These are phyloP conservation scores for Beauveria caledonica DNA, from an alignment of 2,329 filamentous ascomycete genomes.

Conservation along the genomic window DNA sequence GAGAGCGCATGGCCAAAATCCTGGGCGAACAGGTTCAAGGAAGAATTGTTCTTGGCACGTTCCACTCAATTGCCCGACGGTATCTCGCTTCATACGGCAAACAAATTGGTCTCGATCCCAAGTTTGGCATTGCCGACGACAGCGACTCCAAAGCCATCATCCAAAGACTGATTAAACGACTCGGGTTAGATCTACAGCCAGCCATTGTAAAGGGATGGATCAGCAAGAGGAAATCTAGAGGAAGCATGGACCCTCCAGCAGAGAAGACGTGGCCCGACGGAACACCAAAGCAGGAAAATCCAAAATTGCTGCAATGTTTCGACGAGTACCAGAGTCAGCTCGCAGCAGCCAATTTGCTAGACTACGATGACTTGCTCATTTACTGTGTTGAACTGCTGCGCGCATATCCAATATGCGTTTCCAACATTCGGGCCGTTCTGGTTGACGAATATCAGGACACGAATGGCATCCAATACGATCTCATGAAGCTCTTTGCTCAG, in stretches of 20 bases:
- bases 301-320: slow-evolving; percentile 61
- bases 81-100: slow-evolving; percentile 81
- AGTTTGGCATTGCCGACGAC: slow-evolving; percentile 86
- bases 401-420: slow-evolving; percentile 68
- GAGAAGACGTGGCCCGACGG: slow-evolving; percentile 24
- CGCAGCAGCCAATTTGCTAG: slow-evolving; percentile 68
- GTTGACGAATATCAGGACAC: slow-evolving; percentile 99
- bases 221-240: slow-evolving; percentile 55
- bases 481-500: slow-evolving; percentile 83
- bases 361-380: slow-evolving; percentile 89
- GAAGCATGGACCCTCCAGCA: slow-evolving; percentile 29
- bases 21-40: slow-evolving; percentile 70
- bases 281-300: slow-evolving; percentile 29
- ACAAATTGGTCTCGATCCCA: slow-evolving; percentile 69
- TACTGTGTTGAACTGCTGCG: slow-evolving; percentile 73
- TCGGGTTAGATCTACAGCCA: slow-evolving; percentile 60
- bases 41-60: slow-evolving; percentile 80
- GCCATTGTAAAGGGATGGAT: slow-evolving; percentile 67
- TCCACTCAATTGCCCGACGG: slow-evolving; percentile 83
- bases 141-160: slow-evolving; percentile 73
- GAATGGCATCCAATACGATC: slow-evolving; percentile 86
- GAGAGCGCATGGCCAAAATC: slow-evolving; percentile 70
- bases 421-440: slow-evolving; percentile 81
- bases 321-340: slow-evolving; percentile 72
- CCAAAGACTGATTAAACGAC: slow-evolving; percentile 72